A percentile compares a stretch with the other conserved stretches of the same genome.
Conservation (phyloP, 495 filamentous ascomycete species). For the Pseudevernia furfuracea region DNA sequence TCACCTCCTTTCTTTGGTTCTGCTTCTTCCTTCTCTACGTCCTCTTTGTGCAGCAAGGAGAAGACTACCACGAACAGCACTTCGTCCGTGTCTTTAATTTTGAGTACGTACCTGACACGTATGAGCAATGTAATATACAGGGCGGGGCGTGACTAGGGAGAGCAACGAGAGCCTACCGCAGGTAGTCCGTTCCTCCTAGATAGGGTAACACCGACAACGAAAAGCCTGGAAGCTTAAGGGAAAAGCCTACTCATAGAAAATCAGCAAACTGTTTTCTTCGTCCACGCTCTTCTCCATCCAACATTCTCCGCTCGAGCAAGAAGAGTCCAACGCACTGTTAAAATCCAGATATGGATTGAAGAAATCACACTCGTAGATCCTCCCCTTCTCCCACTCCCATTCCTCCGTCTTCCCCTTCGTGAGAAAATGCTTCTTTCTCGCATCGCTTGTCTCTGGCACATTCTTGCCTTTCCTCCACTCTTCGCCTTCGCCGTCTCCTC, state of each 20-base stretch:
- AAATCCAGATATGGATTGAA: slow-evolving; percentile 91
- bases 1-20: not conserved
- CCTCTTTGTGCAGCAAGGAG: slow-evolving; percentile 57
- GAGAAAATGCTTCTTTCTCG: slow-evolving; percentile 59
- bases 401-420: slow-evolving; percentile 36
- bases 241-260: slow-evolving; percentile 47
- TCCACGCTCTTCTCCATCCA: not conserved
- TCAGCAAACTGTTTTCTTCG: not conserved
- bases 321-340: slow-evolving; percentile 39
- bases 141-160: not conserved
- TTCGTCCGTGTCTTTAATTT: slow-evolving; percentile 59
- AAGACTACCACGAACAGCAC: slow-evolving; percentile 76
- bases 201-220: slow-evolving; percentile 68
- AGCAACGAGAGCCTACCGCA: slow-evolving; percentile 29
- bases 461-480: slow-evolving; percentile 39
- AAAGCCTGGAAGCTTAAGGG: slow-evolving; percentile 74
- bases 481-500: slow-evolving; percentile 54
- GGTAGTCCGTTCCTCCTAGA: slow-evolving; percentile 63
- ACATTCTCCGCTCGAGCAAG: not conserved
- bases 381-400: slow-evolving; percentile 52
- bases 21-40: slow-evolving; percentile 46
- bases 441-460: slow-evolving; percentile 47
- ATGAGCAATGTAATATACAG: slow-evolving; percentile 29
- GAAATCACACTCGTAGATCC: slow-evolving; percentile 72
- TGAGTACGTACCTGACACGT: slow-evolving; percentile 78